Conservation (phyloP, 192 early-diverging fungal species). For the Coemansia sp. region DNA sequence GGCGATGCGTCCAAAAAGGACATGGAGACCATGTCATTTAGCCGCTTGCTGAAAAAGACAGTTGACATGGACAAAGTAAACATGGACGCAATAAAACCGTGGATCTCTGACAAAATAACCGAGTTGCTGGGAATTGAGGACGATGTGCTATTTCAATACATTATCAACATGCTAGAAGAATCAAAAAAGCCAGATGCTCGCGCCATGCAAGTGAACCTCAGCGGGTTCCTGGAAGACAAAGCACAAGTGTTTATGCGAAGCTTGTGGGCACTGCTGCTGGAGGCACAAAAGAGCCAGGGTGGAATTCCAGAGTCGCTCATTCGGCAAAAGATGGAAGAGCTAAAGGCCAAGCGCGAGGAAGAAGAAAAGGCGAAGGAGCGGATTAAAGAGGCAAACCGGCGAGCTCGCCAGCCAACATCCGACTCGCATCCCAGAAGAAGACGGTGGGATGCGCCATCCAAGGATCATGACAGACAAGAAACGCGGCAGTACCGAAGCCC, state of each 20-base stretch:
- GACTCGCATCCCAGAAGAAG: conserved; percentile 19
- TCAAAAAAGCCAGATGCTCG: conserved; percentile 76
- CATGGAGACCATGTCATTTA: conserved; percentile 19
- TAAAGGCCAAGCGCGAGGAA: conserved; percentile 50
- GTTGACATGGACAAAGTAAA: conserved; percentile 85
- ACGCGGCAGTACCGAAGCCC: too few species aligned
- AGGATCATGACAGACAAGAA: background rate
- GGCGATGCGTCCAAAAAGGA: conserved; percentile 40
- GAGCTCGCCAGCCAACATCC: conserved; percentile 3
- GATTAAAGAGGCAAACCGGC: conserved; percentile 15
- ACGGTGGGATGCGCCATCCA: conserved; percentile 26
- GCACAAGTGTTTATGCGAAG: conserved; percentile 77
- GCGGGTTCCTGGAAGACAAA: conserved; percentile 87
- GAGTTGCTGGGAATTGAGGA: conserved; percentile 88
- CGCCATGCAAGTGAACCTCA: conserved; percentile 90
- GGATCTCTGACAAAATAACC: conserved; percentile 74
- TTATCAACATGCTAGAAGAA: conserved; percentile 79
- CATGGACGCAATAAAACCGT: conserved; percentile 79
- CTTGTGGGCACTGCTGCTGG: conserved; percentile 88
- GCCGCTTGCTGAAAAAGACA: conserved; percentile 26
- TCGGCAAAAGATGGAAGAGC: conserved; percentile 82
- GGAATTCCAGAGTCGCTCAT: conserved; percentile 87
- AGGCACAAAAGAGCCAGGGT: conserved; percentile 73
- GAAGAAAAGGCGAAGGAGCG: conserved; percentile 20
- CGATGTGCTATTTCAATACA: conserved; percentile 86